phyloP scores from a whole-genome alignment of 495 filamentous ascomycete species.

The Aspergillus nanangensis region DNA sequence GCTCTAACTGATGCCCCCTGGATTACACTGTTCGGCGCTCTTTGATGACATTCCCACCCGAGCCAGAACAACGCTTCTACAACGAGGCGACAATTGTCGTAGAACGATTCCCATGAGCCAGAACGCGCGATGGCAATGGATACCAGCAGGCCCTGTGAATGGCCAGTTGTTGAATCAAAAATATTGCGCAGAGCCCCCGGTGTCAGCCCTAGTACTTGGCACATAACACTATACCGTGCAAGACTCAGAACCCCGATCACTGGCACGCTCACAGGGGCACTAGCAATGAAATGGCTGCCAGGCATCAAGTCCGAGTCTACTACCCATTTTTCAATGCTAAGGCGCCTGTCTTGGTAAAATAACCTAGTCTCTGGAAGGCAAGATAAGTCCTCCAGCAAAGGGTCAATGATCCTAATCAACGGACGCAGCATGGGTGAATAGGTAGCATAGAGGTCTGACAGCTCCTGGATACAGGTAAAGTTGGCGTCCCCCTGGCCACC shows the following conservation, averaged over 20 bases:
- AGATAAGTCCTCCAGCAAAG: slow-evolving; percentile 13
- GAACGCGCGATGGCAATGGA: slow-evolving; percentile 22
- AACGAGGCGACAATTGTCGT: slow-evolving; percentile 3
- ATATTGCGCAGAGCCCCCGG: slow-evolving; percentile 22
- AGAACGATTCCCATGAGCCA: slow-evolving; percentile 25
- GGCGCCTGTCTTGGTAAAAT: slow-evolving; percentile 6
- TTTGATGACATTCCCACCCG: slow-evolving; percentile 18
- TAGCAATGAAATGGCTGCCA: slow-evolving; percentile 13
- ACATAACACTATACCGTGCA: slow-evolving; percentile 22
- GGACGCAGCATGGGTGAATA: slow-evolving; percentile 15
- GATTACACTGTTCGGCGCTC: slow-evolving; percentile 8
- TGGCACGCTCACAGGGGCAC: slow-evolving; percentile 29
- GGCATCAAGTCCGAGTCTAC: slow-evolving; percentile 9
- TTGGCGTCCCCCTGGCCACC: slow-evolving; percentile 22
- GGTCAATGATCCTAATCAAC: slow-evolving; percentile 10
- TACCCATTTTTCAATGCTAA: slow-evolving; percentile 22
- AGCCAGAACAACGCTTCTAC: slow-evolving; percentile 15
- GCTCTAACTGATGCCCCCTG: background rate
- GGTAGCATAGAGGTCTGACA: slow-evolving; percentile 14
- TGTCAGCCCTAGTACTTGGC: slow-evolving; percentile 17
- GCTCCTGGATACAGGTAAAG: slow-evolving; percentile 16
- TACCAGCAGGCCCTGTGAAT: slow-evolving; percentile 28
- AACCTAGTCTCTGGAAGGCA: slow-evolving; percentile 1
- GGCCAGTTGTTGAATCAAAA: slow-evolving; percentile 23
- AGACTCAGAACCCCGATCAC: slow-evolving; percentile 24